Percentiles rank a stretch among this genome's conserved stretches.
phyloP scores from a whole-genome alignment of 2,329 filamentous ascomycete genomes.

The Cryphonectria nitschkei region DNA sequence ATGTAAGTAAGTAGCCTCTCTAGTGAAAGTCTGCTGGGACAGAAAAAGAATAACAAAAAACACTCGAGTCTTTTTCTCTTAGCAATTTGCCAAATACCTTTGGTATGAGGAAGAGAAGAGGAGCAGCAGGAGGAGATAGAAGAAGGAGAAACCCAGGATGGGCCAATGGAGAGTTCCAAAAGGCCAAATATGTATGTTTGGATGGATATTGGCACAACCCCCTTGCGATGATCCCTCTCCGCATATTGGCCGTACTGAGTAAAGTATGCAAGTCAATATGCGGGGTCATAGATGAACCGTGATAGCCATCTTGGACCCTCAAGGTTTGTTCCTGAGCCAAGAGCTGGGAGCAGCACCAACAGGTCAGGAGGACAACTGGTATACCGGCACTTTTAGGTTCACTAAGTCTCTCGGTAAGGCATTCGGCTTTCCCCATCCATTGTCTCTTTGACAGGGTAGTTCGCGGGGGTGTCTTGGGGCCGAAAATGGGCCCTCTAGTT shows the following conservation, averaged over 20 bases:
- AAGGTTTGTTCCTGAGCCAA: neutral
- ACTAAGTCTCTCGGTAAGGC: neutral
- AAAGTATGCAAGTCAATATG: neutral
- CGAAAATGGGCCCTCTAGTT: neutral
- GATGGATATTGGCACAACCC: neutral
- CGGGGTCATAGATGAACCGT: neutral
- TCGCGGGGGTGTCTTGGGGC: neutral
- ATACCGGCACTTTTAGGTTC: neutral
- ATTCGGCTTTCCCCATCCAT: neutral
- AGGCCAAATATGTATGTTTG: neutral
- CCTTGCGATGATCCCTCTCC: neutral
- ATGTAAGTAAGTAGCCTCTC: too few species aligned
- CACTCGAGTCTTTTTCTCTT: neutral
- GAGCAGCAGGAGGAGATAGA: neutral
- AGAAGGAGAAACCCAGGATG: neutral
- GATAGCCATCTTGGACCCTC: neutral
- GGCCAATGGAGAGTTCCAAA: neutral
- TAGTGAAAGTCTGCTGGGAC: neutral
- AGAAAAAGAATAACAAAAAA: neutral
- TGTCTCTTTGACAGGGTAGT: neutral
- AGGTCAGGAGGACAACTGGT: neutral
- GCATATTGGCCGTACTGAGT: neutral
- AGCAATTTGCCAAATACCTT: neutral
- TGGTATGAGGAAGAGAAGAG: neutral
- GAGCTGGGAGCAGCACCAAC: neutral